Evolutionary conservation across 2,329 filamentous ascomycete species (phyloP).

Genomic region (Teratosphaeria epicoccoides): DNA sequence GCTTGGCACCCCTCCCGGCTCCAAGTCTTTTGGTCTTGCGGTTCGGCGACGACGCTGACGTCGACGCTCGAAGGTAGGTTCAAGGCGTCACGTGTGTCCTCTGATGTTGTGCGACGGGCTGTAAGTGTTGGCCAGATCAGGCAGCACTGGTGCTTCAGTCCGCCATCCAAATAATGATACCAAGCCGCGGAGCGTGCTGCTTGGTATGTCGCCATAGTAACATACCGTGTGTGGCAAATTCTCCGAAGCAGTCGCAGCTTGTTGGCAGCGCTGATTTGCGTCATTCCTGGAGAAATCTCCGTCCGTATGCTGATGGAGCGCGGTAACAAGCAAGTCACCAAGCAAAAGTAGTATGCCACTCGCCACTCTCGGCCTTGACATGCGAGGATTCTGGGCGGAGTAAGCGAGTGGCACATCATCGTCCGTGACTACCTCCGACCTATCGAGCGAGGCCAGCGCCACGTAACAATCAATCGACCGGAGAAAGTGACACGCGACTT

Average conservation of each 20-base stretch:
- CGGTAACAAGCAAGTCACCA: background rate
- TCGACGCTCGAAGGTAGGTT: too few relatives aligned
- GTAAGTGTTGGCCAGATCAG: too few relatives aligned
- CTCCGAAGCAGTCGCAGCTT: background rate
- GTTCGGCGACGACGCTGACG: too few relatives aligned
- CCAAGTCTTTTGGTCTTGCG: too few relatives aligned
- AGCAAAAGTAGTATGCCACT: too few relatives aligned
- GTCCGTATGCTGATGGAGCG: background rate
- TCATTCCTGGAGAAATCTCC: background rate
- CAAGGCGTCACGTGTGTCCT: too few relatives aligned
- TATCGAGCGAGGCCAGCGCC: too few relatives aligned
- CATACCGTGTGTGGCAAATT: background rate
- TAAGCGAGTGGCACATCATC: too few relatives aligned
- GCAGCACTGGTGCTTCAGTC: too few relatives aligned
- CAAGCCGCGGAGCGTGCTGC: background rate
- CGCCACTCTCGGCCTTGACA: background rate
- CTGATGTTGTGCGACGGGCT: too few relatives aligned
- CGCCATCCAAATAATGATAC: background rate
- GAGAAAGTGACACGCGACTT: background rate
- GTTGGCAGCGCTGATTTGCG: background rate
- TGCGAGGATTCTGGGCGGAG: background rate
- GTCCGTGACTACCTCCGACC: too few relatives aligned
- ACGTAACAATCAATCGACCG: background rate
- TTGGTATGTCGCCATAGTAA: background rate
- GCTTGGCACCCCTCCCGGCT: too few relatives aligned